phyloP scores from a whole-genome alignment of 1,284 basidiomycete genomes.

The Ceratobasidium sp. region DNA sequence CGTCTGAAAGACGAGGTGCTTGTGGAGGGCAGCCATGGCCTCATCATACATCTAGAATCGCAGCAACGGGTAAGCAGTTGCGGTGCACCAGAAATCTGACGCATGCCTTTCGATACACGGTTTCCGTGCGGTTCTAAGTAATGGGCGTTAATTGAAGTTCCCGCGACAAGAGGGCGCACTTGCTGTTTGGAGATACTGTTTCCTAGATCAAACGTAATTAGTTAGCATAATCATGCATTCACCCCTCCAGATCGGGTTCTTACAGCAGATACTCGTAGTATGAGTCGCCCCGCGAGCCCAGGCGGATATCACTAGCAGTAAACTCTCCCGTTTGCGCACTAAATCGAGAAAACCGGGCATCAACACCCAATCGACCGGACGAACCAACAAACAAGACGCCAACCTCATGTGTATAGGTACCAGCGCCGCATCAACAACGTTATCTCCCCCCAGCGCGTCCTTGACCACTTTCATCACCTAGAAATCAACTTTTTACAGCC shows the following conservation, averaged over 20 bases:
- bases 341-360: background rate
- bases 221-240: background rate
- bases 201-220: constrained; percentile 61
- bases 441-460: constrained; percentile 53
- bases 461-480: constrained; percentile 83
- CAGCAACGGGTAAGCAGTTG: background rate
- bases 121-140: constrained; percentile 77
- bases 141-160: background rate
- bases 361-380: background rate
- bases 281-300: constrained; percentile 94
- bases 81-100: background rate
- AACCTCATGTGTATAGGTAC: constrained; percentile 42
- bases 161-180: constrained; percentile 22
- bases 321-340: constrained; percentile 80
- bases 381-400: background rate
- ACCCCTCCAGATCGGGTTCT: constrained; percentile 54
- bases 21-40: constrained; percentile 85
- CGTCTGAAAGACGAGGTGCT: constrained; percentile 77
- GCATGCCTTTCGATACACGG: constrained; percentile 80
- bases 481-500: constrained; percentile 26
- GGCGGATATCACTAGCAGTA: constrained; percentile 80
- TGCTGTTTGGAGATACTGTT: constrained; percentile 85
- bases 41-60: constrained; percentile 83
- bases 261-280: constrained; percentile 94
- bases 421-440: constrained; percentile 43